Evolutionary conservation across 2,329 filamentous ascomycete species (phyloP), one percentile per base, ranked within the genome.

Genomic region (Botryosphaeria dothidea): DNA sequence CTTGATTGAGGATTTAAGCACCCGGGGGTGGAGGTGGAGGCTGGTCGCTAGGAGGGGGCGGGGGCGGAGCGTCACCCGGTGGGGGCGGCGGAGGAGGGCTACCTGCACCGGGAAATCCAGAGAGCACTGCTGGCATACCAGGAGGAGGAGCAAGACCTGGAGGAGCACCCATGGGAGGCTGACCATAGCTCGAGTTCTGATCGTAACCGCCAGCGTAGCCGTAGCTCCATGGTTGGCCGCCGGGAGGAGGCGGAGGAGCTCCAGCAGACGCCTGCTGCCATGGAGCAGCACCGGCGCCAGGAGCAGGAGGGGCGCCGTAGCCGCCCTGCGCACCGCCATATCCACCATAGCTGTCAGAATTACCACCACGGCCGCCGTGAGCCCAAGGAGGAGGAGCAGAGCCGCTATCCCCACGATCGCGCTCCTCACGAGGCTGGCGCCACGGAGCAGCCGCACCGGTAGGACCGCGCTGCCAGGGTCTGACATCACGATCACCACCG

Each of bases 381-480:
- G 69, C 69, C 76, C 75, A 78, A 31, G 74, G 71, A 52, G 74
- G 51, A 38, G 67, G 62, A n/a, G 87, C 86, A 66, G 86, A 85
- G 51, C 84, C 77, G 56, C 67, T 66, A 23, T 68, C 67, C 21
- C 79, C 70, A 56, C 77, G 77, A 65, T 79, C 79, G 52, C 79
- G 73, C 61, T 83, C 82, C 66, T 81, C 79, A 68, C 80, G 75
- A 82, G 52, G 81, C 57, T 71, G 70, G 74, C 84, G 81, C 92
- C 93, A 97, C 7, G 93, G 93, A 70, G 93, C 93, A 75, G 92
- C 86, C 66, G 90, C 92, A 65, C 92, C 92, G 31, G 91, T 93
- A 19, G 92, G 92, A 41, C 90, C 92, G 74, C 92, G 88, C 76
- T 96, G 91, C 93, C 93, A 97, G 58, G 93, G 93, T 79, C 92